phyloP scores from a whole-genome alignment of 768 basidiomycete genomes.

The Tephrocybe sp. region DNA sequence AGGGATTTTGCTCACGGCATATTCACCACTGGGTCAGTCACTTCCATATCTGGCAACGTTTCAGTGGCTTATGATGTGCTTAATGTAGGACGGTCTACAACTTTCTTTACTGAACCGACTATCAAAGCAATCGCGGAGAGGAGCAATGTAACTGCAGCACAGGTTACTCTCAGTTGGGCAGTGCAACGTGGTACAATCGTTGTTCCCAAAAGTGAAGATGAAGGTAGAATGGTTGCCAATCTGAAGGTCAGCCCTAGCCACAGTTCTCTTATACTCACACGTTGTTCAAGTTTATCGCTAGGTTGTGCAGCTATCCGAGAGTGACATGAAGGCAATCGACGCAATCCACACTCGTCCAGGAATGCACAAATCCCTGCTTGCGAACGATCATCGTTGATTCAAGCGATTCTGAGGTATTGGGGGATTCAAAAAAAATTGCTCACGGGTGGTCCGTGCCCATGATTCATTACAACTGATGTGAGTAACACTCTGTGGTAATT shows the following conservation, averaged over 20 bases:
- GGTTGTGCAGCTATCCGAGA: constrained; percentile 31
- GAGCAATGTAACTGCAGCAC: constrained; percentile 38
- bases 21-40: constrained; percentile 40
- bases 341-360: constrained; percentile 38
- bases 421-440: too few species aligned
- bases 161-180: constrained; percentile 64
- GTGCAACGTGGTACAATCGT: constrained; percentile 60
- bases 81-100: constrained; percentile 20
- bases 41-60: neutral
- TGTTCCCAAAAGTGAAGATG: constrained; percentile 60
- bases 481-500: too few species aligned
- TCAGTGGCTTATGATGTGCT: neutral
- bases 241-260: constrained; percentile 27
- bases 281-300: constrained; percentile 13
- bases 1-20: constrained; percentile 51
- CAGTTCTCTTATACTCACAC: neutral
- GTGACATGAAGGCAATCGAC: constrained; percentile 41
- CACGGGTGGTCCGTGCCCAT: too few species aligned
- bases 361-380: constrained; percentile 39
- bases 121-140: constrained; percentile 33
- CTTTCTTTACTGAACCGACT: constrained; percentile 32
- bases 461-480: too few species aligned
- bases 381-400: too few species aligned
- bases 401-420: too few species aligned
- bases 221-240: constrained; percentile 48